Evolutionary conservation across 768 basidiomycete species (phyloP).

Genomic region (Podaxis sp.): DNA sequence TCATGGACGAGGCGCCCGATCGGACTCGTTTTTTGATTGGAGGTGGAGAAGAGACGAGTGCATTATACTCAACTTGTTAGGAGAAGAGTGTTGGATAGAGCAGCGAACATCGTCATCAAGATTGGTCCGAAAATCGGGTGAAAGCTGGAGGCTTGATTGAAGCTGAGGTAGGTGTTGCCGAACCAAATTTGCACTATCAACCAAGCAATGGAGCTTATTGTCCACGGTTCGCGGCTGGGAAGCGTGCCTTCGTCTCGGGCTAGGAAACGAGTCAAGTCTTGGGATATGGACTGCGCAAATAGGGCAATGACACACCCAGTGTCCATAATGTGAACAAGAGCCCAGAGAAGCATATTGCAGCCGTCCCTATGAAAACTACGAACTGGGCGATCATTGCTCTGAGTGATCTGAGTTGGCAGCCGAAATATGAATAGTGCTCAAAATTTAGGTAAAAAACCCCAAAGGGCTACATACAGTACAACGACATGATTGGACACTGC

Average conservation of each 20-base stretch:
- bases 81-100: constrained; percentile 72
- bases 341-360: constrained; percentile 78
- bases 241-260: constrained; percentile 23
- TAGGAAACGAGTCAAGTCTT: constrained; percentile 14
- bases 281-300: background rate
- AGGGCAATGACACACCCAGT: constrained; percentile 27
- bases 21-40: constrained; percentile 2
- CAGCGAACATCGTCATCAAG: constrained; percentile 77
- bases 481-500: constrained; percentile 75
- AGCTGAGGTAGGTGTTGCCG: constrained; percentile 66
- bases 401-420: constrained; percentile 46
- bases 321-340: constrained; percentile 52
- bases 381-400: constrained; percentile 82
- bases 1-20: background rate
- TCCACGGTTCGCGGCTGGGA: constrained; percentile 23
- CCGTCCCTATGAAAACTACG: constrained; percentile 73
- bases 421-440: background rate
- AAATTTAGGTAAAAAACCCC: background rate
- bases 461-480: constrained; percentile 50
- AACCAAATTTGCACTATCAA: constrained; percentile 88
- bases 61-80: constrained; percentile 54
- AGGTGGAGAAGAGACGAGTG: background rate
- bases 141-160: constrained; percentile 52
- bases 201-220: constrained; percentile 64
- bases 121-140: constrained; percentile 73